These are phyloP conservation scores for Mycena latifolia DNA, from an alignment of 768 basidiomycete genomes.

Conservation along the genomic window DNA sequence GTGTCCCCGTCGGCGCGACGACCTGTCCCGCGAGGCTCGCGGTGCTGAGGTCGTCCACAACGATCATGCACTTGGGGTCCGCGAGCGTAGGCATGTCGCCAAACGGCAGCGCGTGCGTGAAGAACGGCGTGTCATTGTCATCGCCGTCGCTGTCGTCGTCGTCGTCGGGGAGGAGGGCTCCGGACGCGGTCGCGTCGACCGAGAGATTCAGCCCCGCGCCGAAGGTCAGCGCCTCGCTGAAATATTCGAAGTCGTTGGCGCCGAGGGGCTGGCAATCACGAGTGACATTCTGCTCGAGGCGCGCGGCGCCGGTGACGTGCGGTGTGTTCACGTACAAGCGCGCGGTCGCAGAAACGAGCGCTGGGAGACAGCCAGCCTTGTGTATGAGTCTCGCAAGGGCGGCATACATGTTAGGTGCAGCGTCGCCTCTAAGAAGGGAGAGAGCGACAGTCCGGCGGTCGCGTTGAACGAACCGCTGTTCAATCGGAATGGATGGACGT, in stretches of 20 bases:
- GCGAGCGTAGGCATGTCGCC: slow-evolving; percentile 15
- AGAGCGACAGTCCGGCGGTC: slow-evolving; percentile 15
- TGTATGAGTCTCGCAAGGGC: too few relatives aligned
- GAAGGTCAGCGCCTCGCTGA: slow-evolving; percentile 18
- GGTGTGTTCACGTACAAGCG: slow-evolving; percentile 26
- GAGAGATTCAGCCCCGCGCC: slow-evolving; percentile 26
- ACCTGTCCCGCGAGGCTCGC: slow-evolving; percentile 1
- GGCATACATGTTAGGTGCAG: not conserved
- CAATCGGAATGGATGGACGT: slow-evolving; percentile 30
- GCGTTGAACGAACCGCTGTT: slow-evolving; percentile 21
- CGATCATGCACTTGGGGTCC: slow-evolving; percentile 19
- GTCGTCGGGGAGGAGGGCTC: not conserved
- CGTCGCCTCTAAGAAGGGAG: slow-evolving; percentile 26
- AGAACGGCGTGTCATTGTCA: not conserved
- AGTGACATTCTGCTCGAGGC: slow-evolving; percentile 8
- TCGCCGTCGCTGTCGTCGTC: too few relatives aligned
- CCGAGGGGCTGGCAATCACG: slow-evolving; percentile 14
- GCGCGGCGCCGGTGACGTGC: slow-evolving; percentile 6
- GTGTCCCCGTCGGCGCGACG: slow-evolving; percentile 20
- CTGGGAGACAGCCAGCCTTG: not conserved
- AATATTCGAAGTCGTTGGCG: slow-evolving; percentile 17
- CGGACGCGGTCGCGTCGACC: slow-evolving; percentile 13
- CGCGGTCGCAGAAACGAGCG: not conserved
- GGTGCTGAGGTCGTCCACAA: slow-evolving; percentile 8
- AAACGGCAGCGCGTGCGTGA: slow-evolving; percentile 7